These are phyloP conservation scores for Yarrowia osloensis DNA, from an alignment of 805 yeast species.

Conservation along the genomic window DNA sequence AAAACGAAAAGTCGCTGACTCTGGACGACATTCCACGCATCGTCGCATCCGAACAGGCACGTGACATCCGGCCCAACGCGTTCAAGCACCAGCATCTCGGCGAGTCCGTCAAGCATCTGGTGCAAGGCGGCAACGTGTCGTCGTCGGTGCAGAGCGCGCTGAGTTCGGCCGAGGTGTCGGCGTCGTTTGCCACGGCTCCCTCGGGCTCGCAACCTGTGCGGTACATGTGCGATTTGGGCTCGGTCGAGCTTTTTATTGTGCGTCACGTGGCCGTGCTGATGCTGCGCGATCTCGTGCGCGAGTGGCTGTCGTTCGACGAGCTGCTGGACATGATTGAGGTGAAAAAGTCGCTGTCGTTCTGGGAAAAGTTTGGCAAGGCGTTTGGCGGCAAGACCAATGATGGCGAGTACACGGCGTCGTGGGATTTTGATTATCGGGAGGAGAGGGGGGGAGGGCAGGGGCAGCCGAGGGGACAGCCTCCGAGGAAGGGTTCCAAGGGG, in stretches of 20 bases:
- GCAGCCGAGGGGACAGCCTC: neutral
- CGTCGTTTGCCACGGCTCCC: neutral
- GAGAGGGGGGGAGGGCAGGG: too few relatives aligned
- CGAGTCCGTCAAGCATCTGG: constrained; percentile 12
- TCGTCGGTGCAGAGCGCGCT: constrained; percentile 22
- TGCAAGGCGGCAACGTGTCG: constrained; percentile 5
- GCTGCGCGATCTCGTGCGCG: constrained; percentile 44
- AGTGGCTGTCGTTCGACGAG: constrained; percentile 45
- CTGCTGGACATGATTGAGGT: constrained; percentile 44
- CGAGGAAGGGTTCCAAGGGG: constrained; percentile 23
- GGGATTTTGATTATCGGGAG: constrained; percentile 31
- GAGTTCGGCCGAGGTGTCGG: neutral
- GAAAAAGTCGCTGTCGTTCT: constrained; percentile 46
- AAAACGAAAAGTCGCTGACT: constrained; percentile 81
- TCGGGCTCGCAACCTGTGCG: neutral
- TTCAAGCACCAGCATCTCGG: constrained; percentile 63
- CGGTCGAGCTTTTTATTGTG: constrained; percentile 58
- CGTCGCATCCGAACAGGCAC: constrained; percentile 94
- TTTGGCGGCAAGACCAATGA: constrained; percentile 39
- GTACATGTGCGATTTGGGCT: constrained; percentile 47
- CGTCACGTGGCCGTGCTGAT: constrained; percentile 58
- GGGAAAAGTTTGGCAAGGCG: constrained; percentile 51
- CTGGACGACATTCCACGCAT: constrained; percentile 96
- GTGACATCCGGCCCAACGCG: constrained; percentile 90
- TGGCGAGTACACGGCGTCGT: constrained; percentile 25